Evolutionary conservation across 768 basidiomycete species (phyloP).

Genomic region (Phylloporus sp.): DNA sequence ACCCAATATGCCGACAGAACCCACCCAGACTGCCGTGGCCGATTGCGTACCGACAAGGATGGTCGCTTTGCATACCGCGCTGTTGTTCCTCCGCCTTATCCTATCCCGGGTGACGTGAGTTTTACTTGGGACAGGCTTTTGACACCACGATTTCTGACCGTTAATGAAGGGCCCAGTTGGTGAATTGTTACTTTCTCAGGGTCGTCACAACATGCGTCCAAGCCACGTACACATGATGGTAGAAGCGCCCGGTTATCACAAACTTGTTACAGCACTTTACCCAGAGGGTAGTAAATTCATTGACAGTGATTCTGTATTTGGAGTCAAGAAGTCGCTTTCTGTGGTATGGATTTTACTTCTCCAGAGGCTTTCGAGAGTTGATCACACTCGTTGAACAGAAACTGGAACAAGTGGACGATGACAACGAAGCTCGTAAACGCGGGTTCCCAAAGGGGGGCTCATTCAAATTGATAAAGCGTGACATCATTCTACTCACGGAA

Average conservation of each 20-base stretch:
- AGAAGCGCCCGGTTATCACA: conserved; percentile 67
- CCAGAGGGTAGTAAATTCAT: conserved; percentile 67
- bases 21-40: conserved; percentile 71
- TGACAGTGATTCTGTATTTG: conserved; percentile 73
- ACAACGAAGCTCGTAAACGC: conserved; percentile 49
- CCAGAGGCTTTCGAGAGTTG: neutral
- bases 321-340: conserved; percentile 74
- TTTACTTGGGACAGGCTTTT: neutral
- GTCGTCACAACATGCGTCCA: conserved; percentile 74
- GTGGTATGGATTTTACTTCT: conserved; percentile 47
- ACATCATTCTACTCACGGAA: conserved; percentile 44
- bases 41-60: conserved; percentile 53
- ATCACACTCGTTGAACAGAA: conserved; percentile 35
- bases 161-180: conserved; percentile 63
- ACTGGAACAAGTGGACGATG: conserved; percentile 51
- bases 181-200: conserved; percentile 48
- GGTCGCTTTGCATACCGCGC: conserved; percentile 71
- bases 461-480: conserved; percentile 46
- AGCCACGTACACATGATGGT: conserved; percentile 77
- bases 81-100: conserved; percentile 63
- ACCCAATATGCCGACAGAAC: conserved; percentile 53
- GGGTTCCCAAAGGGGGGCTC: conserved; percentile 42
- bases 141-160: conserved; percentile 8
- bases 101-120: conserved; percentile 68
- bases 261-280: conserved; percentile 71